phyloP scores from a whole-genome alignment of 768 basidiomycete species.

The Astraeus odoratus region DNA sequence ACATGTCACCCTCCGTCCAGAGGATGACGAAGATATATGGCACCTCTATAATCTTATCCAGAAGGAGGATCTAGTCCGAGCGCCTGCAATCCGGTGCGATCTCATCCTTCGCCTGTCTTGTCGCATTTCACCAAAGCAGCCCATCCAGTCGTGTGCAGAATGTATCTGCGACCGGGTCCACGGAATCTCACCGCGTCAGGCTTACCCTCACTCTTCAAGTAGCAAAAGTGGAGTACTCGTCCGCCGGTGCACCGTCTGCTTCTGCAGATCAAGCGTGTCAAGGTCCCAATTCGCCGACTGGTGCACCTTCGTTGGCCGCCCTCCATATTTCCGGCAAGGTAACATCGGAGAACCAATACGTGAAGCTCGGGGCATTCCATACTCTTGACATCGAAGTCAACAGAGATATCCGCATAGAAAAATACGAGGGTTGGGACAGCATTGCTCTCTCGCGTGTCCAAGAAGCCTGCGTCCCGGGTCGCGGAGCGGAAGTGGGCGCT shows the following conservation, averaged over 20 bases:
- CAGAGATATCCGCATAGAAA: slow-evolving; percentile 86
- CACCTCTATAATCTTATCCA: slow-evolving; percentile 97
- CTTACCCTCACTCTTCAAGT: slow-evolving; percentile 82
- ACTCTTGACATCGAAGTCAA: slow-evolving; percentile 92
- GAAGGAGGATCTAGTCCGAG: slow-evolving; percentile 79
- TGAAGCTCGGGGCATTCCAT: slow-evolving; percentile 89
- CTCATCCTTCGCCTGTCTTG: neutral
- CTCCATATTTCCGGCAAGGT: slow-evolving; percentile 87
- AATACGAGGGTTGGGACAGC: slow-evolving; percentile 87
- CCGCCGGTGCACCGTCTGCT: slow-evolving; percentile 49
- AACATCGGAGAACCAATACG: slow-evolving; percentile 78
- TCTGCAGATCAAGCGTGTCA: slow-evolving; percentile 35
- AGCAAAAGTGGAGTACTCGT: slow-evolving; percentile 72
- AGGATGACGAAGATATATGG: slow-evolving; percentile 99
- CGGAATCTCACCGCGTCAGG: slow-evolving; percentile 83
- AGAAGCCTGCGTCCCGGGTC: slow-evolving; percentile 87
- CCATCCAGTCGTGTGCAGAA: slow-evolving; percentile 72
- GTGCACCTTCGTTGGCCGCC: slow-evolving; percentile 41
- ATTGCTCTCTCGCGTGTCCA: slow-evolving; percentile 74
- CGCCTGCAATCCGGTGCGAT: slow-evolving; percentile 72
- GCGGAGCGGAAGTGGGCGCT: slow-evolving; percentile 94
- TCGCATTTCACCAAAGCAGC: slow-evolving; percentile 7
- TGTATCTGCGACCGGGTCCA: slow-evolving; percentile 88
- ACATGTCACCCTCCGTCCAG: slow-evolving; percentile 88
- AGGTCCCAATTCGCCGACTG: slow-evolving; percentile 19